These are phyloP conservation scores for Lasiodiplodia sp. DNA, from an alignment of 2,329 filamentous ascomycete species.

Conservation along the genomic window DNA sequence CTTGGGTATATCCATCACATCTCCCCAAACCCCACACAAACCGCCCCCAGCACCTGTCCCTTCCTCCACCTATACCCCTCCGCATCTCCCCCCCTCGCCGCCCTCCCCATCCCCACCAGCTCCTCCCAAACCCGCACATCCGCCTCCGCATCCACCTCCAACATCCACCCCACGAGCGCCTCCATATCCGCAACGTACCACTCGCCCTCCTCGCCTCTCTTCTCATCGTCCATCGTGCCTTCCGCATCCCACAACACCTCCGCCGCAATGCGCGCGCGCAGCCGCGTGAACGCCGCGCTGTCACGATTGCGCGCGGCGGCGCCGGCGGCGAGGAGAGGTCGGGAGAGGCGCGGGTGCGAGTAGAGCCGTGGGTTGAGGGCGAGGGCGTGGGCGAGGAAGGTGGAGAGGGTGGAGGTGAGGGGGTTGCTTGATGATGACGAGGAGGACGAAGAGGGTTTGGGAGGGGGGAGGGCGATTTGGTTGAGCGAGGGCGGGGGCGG, in stretches of 20 bases:
- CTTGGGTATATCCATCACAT: not conserved
- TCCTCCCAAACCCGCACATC: not conserved
- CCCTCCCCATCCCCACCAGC: slow-evolving; percentile 4
- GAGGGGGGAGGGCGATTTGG: not conserved
- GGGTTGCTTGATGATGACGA: not conserved
- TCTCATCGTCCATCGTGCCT: not conserved
- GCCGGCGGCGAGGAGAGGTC: not conserved
- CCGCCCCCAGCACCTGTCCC: not conserved
- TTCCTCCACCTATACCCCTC: slow-evolving; percentile 3
- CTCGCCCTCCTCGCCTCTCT: not conserved
- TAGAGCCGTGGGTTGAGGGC: slow-evolving; percentile 13
- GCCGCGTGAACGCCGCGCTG: not conserved
- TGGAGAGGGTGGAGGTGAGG: not conserved
- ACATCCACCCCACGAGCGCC: slow-evolving; percentile 5
- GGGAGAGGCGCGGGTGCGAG: not conserved
- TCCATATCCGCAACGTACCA: not conserved
- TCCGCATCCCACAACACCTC: not conserved
- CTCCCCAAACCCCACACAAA: slow-evolving; percentile 2
- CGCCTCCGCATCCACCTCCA: slow-evolving; percentile 4
- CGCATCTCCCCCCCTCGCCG: not conserved
- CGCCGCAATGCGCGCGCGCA: not conserved
- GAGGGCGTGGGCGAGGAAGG: slow-evolving; percentile 4
- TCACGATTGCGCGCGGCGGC: not conserved
- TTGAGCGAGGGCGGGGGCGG: not conserved
- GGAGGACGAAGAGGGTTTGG: not conserved